Conservation (phyloP, 495 filamentous ascomycete genomes). For the Tuber indicum region DNA sequence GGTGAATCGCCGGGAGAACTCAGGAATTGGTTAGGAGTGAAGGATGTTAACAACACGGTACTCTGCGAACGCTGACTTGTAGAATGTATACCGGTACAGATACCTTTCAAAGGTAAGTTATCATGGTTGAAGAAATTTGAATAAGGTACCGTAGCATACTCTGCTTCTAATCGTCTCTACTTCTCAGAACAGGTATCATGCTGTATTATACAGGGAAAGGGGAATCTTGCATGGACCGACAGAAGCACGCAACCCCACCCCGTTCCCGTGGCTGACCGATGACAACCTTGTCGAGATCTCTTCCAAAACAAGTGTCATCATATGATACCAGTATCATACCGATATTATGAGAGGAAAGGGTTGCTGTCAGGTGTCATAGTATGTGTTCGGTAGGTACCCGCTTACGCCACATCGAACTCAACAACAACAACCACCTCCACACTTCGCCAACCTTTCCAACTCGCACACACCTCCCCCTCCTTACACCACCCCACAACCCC, state of each 20-base stretch:
- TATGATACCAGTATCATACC: no score
- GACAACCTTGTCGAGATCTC: slow-evolving; percentile 2
- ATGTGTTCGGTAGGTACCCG: slow-evolving; percentile 4
- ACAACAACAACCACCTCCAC: slow-evolving; percentile 6
- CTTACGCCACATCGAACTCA: slow-evolving; percentile 6
- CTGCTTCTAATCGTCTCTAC: neutral
- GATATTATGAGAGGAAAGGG: neutral
- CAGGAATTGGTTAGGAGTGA: neutral
- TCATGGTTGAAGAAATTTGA: neutral
- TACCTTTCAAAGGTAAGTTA: neutral
- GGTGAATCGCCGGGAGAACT: neutral
- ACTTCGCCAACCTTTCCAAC: neutral
- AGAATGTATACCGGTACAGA: neutral
- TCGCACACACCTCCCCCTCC: slow-evolving; percentile 1
- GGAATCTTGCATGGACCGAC: slow-evolving; percentile 3
- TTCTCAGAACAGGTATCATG: neutral
- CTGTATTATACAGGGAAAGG: neutral
- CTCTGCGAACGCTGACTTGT: neutral
- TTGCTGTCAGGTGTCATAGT: slow-evolving; percentile 1
- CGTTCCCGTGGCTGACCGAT: slow-evolving; percentile 3
- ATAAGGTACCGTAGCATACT: no score
- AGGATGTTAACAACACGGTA: neutral
- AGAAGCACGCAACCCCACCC: neutral
- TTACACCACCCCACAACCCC: neutral
- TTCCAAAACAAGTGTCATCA: neutral